A percentile compares a stretch with the other conserved stretches of the same genome.
phyloP scores from a whole-genome alignment of 2,329 filamentous ascomycete genomes.

The Arthrobotrys megalospora region DNA sequence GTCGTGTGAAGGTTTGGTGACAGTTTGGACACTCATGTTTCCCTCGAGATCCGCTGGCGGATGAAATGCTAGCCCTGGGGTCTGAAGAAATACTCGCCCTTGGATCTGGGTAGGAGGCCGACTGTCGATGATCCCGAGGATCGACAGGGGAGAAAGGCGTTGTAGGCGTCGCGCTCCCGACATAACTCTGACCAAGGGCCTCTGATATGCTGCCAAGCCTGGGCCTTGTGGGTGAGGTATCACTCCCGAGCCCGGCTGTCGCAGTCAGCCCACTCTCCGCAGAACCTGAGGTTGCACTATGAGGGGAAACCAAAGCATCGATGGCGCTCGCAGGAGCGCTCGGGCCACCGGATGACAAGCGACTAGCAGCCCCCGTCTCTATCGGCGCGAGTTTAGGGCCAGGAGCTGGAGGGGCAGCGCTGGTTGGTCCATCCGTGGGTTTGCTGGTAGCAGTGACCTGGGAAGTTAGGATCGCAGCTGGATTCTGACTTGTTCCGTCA shows the following conservation, averaged over 20 bases:
- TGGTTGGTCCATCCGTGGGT: slow-evolving; percentile 40
- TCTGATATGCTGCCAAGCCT: slow-evolving; percentile 58
- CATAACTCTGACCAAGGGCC: slow-evolving; percentile 40
- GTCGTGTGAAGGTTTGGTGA: slow-evolving; percentile 94
- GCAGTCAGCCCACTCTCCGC: slow-evolving; percentile 58
- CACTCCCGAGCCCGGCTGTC: slow-evolving; percentile 57
- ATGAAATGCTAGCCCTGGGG: slow-evolving; percentile 53
- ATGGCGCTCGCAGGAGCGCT: slow-evolving; percentile 49
- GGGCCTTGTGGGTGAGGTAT: slow-evolving; percentile 58
- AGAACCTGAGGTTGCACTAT: slow-evolving; percentile 55
- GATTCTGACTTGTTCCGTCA: slow-evolving; percentile 56
- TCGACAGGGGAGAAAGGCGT: slow-evolving; percentile 57
- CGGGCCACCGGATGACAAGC: slow-evolving; percentile 43
- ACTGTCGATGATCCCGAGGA: slow-evolving; percentile 43
- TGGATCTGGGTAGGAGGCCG: slow-evolving; percentile 54
- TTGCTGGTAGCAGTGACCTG: slow-evolving; percentile 42
- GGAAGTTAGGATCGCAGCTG: slow-evolving; percentile 57
- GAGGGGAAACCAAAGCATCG: slow-evolving; percentile 48
- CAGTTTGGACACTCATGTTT: slow-evolving; percentile 98
- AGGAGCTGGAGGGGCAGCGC: slow-evolving; percentile 49
- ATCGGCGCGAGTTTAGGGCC: slow-evolving; percentile 57
- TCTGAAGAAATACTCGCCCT: slow-evolving; percentile 57
- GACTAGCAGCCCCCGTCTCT: slow-evolving; percentile 45
- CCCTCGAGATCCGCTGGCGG: slow-evolving; percentile 64
- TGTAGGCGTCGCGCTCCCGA: slow-evolving; percentile 47